Conservation (phyloP, 441 rosid genomes). For the Populus trichocarpa region DNA sequence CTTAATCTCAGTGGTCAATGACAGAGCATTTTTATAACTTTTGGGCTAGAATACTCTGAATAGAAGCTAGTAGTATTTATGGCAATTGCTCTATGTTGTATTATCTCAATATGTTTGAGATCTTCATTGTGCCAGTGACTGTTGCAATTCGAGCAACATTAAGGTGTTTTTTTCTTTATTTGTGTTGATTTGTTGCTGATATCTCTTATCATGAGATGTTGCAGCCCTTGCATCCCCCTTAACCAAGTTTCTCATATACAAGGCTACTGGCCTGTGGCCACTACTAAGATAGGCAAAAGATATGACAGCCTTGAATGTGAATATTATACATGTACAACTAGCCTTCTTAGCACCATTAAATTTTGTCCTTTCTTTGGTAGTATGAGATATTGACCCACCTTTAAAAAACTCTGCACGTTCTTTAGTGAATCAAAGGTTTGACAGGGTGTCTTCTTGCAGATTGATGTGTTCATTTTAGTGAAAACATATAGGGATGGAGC, state of each 20-base stretch:
- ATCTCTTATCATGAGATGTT: background rate
- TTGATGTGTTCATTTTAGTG: background rate
- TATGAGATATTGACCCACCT: background rate
- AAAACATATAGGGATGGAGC: background rate
- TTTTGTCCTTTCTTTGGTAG: background rate
- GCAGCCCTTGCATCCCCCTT: background rate
- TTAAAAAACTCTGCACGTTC: background rate
- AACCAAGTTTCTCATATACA: background rate
- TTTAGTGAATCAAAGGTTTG: background rate
- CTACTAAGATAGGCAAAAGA: background rate
- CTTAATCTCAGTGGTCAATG: background rate
- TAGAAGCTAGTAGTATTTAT: background rate
- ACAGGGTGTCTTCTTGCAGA: background rate
- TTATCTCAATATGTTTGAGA: background rate
- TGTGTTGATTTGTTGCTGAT: background rate
- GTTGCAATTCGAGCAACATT: background rate
- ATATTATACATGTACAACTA: background rate
- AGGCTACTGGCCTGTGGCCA: background rate
- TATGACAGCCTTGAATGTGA: conserved; percentile 13
- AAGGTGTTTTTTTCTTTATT: background rate
- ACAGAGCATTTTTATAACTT: background rate
- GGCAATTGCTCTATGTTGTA: background rate
- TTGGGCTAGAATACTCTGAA: background rate
- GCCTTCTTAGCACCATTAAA: background rate
- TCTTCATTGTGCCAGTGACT: background rate